Evolutionary conservation across 371 early-diverging fungal genomes (phyloP).

Genomic region (Choanephora cucurbitarum): DNA sequence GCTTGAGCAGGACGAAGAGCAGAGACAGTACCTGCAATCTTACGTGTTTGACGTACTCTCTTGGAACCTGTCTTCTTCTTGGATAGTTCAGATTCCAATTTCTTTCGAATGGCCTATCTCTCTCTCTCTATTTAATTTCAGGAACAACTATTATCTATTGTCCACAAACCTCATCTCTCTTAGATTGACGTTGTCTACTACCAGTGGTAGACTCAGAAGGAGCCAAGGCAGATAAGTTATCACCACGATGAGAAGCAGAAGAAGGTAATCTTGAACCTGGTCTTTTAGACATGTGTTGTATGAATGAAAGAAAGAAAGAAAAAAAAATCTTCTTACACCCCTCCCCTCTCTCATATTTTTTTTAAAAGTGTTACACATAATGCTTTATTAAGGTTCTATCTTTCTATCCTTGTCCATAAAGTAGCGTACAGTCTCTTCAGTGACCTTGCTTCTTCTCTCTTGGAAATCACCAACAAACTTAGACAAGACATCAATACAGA

Average conservation of each 20-base stretch:
- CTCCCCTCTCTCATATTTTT: not conserved
- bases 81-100: conserved; percentile 72
- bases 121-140: conserved; percentile 1
- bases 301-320: conserved; percentile 6
- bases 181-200: conserved; percentile 46
- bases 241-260: conserved; percentile 28
- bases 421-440: conserved; percentile 63
- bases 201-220: conserved; percentile 20
- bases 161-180: conserved; percentile 43
- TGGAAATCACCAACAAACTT: conserved; percentile 90
- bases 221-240: conserved; percentile 25
- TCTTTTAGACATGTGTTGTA: conserved; percentile 16
- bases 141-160: not conserved
- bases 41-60: conserved; percentile 44
- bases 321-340: not conserved
- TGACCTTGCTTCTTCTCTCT: conserved; percentile 66
- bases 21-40: conserved; percentile 84
- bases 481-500: conserved; percentile 90
- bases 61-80: conserved; percentile 53
- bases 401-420: conserved; percentile 65
- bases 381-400: conserved; percentile 32
- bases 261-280: conserved; percentile 37
- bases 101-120: conserved; percentile 68
- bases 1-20: conserved; percentile 89
- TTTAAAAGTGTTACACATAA: conserved; percentile 8